These are phyloP conservation scores for Bonia amplexicaulis DNA, from an alignment of 176 grass and related monocot species.

Conservation along the genomic window DNA sequence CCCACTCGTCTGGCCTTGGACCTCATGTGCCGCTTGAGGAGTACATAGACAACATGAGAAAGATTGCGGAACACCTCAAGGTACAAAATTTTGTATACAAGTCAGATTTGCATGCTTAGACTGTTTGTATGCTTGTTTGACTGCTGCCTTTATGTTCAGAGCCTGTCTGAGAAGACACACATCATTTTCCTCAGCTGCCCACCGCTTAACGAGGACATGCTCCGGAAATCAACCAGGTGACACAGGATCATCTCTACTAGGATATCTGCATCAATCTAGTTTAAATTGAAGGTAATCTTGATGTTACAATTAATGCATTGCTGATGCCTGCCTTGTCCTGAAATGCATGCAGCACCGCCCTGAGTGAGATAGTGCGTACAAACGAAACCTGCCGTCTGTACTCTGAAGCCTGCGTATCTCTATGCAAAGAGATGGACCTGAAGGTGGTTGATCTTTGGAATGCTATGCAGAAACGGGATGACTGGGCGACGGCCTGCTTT, in stretches of 20 bases:
- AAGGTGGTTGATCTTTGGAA: conserved; percentile 83
- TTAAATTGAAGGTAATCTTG: background rate
- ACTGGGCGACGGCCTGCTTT: conserved; percentile 64
- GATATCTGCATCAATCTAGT: background rate
- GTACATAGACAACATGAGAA: conserved; percentile 78
- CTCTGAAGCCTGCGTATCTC: conserved; percentile 60
- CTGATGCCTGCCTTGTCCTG: background rate
- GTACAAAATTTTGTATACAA: conserved; percentile 28
- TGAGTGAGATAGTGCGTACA: conserved; percentile 60
- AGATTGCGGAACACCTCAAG: conserved; percentile 76
- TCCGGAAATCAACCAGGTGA: conserved; percentile 43
- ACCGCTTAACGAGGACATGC: conserved; percentile 73
- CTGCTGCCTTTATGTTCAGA: conserved; percentile 47
- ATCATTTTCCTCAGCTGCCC: conserved; percentile 87
- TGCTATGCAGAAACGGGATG: conserved; percentile 52
- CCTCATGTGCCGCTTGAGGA: conserved; percentile 83
- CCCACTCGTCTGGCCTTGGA: conserved; percentile 64
- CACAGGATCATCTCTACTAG: background rate
- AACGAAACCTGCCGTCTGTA: conserved; percentile 61
- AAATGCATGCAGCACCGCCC: conserved; percentile 32
- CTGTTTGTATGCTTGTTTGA: background rate
- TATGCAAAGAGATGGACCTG: conserved; percentile 76
- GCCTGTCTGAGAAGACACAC: conserved; percentile 53
- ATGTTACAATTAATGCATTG: background rate
- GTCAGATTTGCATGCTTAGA: background rate